Percentiles rank a stretch among this genome's conserved stretches.
Conservation (phyloP, 129 eudicot species). For the Saussurea involucrata region DNA sequence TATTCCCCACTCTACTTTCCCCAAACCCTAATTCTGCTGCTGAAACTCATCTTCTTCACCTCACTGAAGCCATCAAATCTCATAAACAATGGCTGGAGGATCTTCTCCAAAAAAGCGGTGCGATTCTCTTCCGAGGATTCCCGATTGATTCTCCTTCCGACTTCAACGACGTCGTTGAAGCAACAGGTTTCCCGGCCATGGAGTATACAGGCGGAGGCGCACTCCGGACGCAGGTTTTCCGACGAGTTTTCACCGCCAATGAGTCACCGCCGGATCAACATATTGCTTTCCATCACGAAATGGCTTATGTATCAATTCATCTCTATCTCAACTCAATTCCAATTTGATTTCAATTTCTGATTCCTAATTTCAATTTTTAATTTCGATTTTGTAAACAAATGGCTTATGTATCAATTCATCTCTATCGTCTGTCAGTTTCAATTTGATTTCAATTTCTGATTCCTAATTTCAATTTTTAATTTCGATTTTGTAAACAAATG, state of each 20-base stretch:
- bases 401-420: no score
- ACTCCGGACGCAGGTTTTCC: conserved; percentile 51
- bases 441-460: background rate
- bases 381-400: background rate
- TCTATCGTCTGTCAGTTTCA: background rate
- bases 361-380: background rate
- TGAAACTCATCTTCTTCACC: background rate
- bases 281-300: conserved; percentile 68
- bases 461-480: background rate
- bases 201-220: conserved; percentile 79
- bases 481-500: background rate
- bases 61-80: conserved; percentile 38
- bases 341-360: background rate
- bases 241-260: conserved; percentile 72
- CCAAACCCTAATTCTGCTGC: conserved; percentile 16
- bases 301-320: conserved; percentile 46
- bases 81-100: conserved; percentile 44
- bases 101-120: conserved; percentile 49
- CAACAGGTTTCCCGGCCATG: conserved; percentile 57
- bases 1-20: conserved; percentile 45
- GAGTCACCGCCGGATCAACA: conserved; percentile 76
- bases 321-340: background rate
- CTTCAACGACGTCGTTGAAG: conserved; percentile 73
- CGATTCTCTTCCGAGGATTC: conserved; percentile 59
- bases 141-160: conserved; percentile 37